Conservation (phyloP, 2,329 filamentous ascomycete species). For the Fusarium sp. region DNA sequence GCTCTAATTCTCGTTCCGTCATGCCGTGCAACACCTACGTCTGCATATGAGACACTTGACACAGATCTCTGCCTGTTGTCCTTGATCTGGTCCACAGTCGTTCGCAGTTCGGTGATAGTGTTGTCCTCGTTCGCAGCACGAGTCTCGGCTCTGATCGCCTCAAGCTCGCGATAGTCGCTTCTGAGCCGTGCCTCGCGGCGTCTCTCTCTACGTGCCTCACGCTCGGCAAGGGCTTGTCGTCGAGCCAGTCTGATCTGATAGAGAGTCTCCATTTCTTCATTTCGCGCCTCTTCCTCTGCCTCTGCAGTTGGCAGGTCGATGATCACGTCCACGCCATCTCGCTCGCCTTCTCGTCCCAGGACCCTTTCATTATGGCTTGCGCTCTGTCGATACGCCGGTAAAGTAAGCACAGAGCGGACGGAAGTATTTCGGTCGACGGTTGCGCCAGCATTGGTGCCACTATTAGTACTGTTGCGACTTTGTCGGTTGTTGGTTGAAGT, state of each 20-base stretch:
- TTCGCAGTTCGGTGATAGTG: slow-evolving; percentile 65
- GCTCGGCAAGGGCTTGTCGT: slow-evolving; percentile 77
- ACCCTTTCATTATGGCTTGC: slow-evolving; percentile 82
- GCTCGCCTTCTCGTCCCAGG: slow-evolving; percentile 87
- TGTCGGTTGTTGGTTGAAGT: slow-evolving; percentile 25
- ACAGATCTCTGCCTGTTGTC: slow-evolving; percentile 72
- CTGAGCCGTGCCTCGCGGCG: slow-evolving; percentile 76
- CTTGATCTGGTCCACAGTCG: slow-evolving; percentile 65
- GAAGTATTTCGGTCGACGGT: slow-evolving; percentile 83
- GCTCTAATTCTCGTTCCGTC: slow-evolving; percentile 80
- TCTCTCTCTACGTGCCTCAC: slow-evolving; percentile 76
- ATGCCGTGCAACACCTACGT: slow-evolving; percentile 78
- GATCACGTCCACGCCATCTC: slow-evolving; percentile 90
- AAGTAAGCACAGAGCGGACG: slow-evolving; percentile 90
- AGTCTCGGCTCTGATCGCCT: slow-evolving; percentile 68
- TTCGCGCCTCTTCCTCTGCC: slow-evolving; percentile 79
- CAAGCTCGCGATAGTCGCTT: slow-evolving; percentile 75
- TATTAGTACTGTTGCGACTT: slow-evolving; percentile 22
- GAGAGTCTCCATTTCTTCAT: slow-evolving; percentile 90
- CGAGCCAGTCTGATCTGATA: slow-evolving; percentile 88
- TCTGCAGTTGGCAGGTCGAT: slow-evolving; percentile 84
- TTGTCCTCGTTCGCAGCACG: slow-evolving; percentile 58
- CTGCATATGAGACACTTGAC: slow-evolving; percentile 79
- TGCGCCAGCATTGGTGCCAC: slow-evolving; percentile 42
- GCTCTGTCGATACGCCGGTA: slow-evolving; percentile 82